These are phyloP conservation scores for Cordyceps javanica DNA, from an alignment of 2,329 filamentous ascomycete genomes.

Conservation along the genomic window DNA sequence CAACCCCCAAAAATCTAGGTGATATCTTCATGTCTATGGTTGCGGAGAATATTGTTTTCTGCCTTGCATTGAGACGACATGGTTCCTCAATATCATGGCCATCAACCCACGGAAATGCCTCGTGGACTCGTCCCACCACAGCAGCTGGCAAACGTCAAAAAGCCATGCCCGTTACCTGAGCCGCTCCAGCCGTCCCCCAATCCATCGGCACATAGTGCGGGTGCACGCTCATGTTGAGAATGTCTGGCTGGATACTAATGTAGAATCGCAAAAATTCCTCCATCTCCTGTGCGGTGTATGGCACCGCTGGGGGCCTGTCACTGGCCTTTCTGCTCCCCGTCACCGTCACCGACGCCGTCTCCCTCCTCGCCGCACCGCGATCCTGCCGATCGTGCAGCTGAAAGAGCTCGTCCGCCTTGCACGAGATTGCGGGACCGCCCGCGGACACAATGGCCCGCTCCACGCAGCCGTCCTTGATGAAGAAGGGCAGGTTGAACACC, in stretches of 20 bases:
- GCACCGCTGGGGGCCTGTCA: not conserved
- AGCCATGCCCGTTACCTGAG: not conserved
- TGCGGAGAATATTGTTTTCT: not conserved
- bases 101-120: too few species aligned
- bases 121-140: too few species aligned
- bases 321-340: not conserved
- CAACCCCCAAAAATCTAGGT: not conserved
- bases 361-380: not conserved
- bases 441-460: slow-evolving; percentile 23
- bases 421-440: slow-evolving; percentile 20
- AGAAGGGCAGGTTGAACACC: slow-evolving; percentile 19
- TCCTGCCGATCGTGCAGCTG: not conserved
- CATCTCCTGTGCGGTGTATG: not conserved
- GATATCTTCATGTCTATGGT: not conserved
- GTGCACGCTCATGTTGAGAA: not conserved
- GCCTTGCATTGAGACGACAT: not conserved
- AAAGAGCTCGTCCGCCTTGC: not conserved
- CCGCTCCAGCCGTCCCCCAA: not conserved
- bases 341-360: not conserved
- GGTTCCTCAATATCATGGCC: too few species aligned
- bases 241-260: not conserved
- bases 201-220: not conserved
- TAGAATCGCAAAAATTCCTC: not conserved
- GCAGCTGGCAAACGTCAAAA: not conserved
- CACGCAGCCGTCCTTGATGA: slow-evolving; percentile 22